A percentile compares a stretch with the other conserved stretches of the same genome.
phyloP scores from a whole-genome alignment of 2,329 filamentous ascomycete genomes.

The Cercospora sojina region DNA sequence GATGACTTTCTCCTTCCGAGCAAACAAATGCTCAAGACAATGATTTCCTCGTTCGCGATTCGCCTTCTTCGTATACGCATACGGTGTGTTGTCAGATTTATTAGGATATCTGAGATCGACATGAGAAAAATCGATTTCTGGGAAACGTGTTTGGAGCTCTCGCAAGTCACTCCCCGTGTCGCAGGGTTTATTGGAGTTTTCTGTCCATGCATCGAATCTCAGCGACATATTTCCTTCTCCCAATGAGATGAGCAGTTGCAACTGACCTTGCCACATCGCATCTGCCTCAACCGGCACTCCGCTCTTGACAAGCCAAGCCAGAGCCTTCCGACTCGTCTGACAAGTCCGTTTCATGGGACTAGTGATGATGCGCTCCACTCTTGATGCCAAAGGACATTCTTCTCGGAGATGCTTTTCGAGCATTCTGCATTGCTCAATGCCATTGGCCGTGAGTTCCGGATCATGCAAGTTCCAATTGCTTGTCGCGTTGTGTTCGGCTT shows the following conservation, averaged over 20 bases:
- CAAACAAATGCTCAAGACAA: slow-evolving; percentile 52
- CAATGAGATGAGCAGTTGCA: slow-evolving; percentile 42
- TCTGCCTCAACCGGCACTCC: slow-evolving; percentile 57
- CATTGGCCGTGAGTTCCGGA: slow-evolving; percentile 44
- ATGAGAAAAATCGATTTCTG: slow-evolving; percentile 55
- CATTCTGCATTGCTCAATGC: slow-evolving; percentile 44
- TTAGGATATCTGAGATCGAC: slow-evolving; percentile 63
- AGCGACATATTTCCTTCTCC: background rate
- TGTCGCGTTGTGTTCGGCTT: slow-evolving; percentile 47
- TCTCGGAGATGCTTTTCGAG: slow-evolving; percentile 42
- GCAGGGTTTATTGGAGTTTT: slow-evolving; percentile 55
- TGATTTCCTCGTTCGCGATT: slow-evolving; percentile 57
- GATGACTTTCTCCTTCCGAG: slow-evolving; percentile 60
- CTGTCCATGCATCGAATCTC: slow-evolving; percentile 25
- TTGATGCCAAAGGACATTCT: slow-evolving; percentile 40
- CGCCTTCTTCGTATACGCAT: slow-evolving; percentile 54
- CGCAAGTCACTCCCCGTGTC: slow-evolving; percentile 58
- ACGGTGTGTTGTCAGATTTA: slow-evolving; percentile 55
- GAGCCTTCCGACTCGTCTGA: slow-evolving; percentile 59
- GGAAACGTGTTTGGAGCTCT: slow-evolving; percentile 52
- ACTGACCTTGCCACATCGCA: slow-evolving; percentile 59
- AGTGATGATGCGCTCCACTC: slow-evolving; percentile 58
- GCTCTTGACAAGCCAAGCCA: slow-evolving; percentile 58
- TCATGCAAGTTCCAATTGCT: slow-evolving; percentile 45
- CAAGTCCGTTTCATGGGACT: slow-evolving; percentile 66